Percentiles rank a stretch among this genome's conserved stretches.
Evolutionary conservation across 2,329 filamentous ascomycete genomes (phyloP).

Genomic region (Exserohilum turcica): DNA sequence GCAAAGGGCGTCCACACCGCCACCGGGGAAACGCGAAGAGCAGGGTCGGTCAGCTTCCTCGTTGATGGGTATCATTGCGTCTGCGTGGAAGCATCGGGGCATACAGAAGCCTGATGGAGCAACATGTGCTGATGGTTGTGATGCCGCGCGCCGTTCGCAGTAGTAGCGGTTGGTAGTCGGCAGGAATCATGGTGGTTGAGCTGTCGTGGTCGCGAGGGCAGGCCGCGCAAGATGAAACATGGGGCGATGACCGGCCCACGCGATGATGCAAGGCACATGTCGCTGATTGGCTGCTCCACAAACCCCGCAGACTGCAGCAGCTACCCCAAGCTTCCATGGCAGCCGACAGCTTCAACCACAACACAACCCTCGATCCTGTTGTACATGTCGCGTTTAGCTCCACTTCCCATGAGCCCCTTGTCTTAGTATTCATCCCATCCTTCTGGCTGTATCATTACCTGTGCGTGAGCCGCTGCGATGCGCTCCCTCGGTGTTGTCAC

Average conservation of each 20-base stretch:
- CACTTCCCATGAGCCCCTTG: not conserved
- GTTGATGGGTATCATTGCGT: constrained; percentile 28
- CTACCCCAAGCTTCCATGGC: constrained; percentile 26
- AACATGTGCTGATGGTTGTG: not conserved
- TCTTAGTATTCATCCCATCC: constrained; percentile 4
- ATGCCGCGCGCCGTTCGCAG: constrained; percentile 10
- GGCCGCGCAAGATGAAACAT: constrained; percentile 14
- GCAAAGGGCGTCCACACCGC: constrained; percentile 29
- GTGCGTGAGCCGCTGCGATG: constrained; percentile 30
- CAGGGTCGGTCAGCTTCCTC: constrained; percentile 20
- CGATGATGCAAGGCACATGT: constrained; percentile 36
- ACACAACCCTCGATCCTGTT: not conserved
- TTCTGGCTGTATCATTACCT: not conserved
- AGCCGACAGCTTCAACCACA: constrained; percentile 24
- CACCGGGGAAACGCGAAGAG: constrained; percentile 17
- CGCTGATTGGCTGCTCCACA: constrained; percentile 30
- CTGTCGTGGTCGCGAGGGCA: not conserved
- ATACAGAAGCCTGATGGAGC: not conserved
- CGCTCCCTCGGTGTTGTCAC: constrained; percentile 26
- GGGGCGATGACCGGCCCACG: constrained; percentile 1
- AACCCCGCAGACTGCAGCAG: constrained; percentile 24
- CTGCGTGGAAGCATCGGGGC: constrained; percentile 32
- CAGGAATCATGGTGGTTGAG: not conserved
- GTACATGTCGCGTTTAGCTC: not conserved
- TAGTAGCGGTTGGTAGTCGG: not conserved